Conservation (phyloP, 78 protist genomes). For the Anaeramoeba flamelloides region DNA sequence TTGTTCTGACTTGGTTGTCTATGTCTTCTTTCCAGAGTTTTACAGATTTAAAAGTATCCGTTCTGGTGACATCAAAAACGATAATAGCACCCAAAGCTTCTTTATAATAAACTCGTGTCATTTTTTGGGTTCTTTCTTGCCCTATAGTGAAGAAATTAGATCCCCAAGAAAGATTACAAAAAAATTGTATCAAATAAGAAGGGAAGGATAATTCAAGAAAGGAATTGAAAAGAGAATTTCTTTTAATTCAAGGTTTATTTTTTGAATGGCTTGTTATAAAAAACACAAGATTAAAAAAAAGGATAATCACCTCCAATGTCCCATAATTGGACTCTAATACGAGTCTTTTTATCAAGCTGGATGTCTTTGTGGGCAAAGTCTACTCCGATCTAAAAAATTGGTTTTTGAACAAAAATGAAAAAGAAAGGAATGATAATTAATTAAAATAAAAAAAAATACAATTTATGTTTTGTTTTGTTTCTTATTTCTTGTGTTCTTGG, state of each 20-base stretch:
- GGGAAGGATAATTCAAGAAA: no score
- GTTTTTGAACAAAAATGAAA: no score
- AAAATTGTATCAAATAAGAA: no score
- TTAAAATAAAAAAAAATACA: no score
- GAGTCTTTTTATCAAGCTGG: not conserved
- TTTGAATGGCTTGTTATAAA: no score
- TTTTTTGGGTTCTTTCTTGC: constrained; percentile 12
- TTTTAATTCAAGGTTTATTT: no score
- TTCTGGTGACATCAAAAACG: constrained; percentile 13
- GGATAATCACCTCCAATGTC: constrained; percentile 10
- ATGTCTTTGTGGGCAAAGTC: constrained; percentile 17
- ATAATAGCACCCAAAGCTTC: constrained; percentile 18
- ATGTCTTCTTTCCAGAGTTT: constrained; percentile 12
- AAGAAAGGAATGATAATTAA: no score
- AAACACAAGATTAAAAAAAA: not conserved
- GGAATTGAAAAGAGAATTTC: no score
- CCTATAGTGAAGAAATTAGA: not conserved
- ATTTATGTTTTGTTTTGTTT: no score
- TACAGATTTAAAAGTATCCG: constrained; percentile 8
- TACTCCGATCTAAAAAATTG: no score
- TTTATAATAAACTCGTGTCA: constrained; percentile 16
- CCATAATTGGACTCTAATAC: constrained; percentile 12
- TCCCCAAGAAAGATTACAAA: no score
- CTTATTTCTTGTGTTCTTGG: no score
- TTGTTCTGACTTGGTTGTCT: constrained; percentile 6